Base-by-base conservation (phyloP, 768 basidiomycete species). In the Tylopilus subfusipes region DNA sequence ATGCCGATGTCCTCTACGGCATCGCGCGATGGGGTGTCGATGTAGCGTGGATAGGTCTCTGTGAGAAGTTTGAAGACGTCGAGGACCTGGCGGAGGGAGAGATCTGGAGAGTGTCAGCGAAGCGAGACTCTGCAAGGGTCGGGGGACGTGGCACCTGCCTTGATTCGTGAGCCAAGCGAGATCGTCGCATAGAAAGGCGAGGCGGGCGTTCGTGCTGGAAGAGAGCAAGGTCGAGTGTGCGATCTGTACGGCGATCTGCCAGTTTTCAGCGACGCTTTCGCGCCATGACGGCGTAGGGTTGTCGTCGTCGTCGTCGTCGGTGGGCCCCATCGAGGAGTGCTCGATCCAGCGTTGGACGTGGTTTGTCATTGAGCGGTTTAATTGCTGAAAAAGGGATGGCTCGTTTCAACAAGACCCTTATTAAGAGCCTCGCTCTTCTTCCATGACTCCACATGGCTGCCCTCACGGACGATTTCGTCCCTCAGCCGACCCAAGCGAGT, bases 21-120 rank as follows among this genome's bases (percentile, higher is more conserved):
- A 52, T 82, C 78, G 56, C 85, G 77, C 1, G 92, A 94, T 45
- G 76, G 64, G 3, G 77, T 68, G 67, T 95, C 93, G 42, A 82
- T 73, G 75, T 93, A 93, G 61, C 86, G 82, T 16, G 88, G 83
- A 68, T 91, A 88, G 0, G 89, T 93, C 48, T 82, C 72, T 2
- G 85, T 87, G 46, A 94, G 71, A 5, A 93, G 73, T 54, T 78
- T 77, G 69, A 94, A 86, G 24, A 93, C 63, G 64, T 91, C 90
- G 70, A 85, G 60, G 19, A 74, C 75, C 64, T 88, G 86, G 0
- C 80, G 74, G 48, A 85, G 69, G 33, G 70, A 73, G 49, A 90
- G 72, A 62, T 85, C 89, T 91, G 57, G 25, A 21, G 33, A 43
- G 24, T 18, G 54, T 58, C n/a, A 57, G 57, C 47, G 2, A 25